These are phyloP conservation scores for Copromyces sp. DNA, from an alignment of 495 filamentous ascomycete species.

Conservation along the genomic window DNA sequence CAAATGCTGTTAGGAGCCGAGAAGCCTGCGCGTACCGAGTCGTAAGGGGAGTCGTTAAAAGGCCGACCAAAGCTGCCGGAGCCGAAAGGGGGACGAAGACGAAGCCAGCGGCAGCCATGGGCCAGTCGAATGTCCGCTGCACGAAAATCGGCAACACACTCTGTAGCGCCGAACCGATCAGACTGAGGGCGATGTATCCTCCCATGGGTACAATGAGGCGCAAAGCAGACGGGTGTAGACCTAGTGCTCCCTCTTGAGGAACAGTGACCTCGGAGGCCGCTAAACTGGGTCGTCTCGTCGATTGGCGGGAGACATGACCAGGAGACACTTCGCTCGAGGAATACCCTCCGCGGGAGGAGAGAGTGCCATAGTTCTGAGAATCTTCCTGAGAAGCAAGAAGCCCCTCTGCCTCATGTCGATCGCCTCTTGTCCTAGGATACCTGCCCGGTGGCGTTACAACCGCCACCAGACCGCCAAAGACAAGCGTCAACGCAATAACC, in stretches of 20 bases:
- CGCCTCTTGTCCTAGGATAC: background rate
- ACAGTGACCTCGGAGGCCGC: background rate
- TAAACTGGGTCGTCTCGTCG: background rate
- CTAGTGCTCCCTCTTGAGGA: background rate
- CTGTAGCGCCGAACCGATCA: conserved; percentile 16
- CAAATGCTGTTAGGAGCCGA: conserved; percentile 11
- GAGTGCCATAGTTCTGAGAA: conserved; percentile 13
- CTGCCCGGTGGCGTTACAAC: background rate
- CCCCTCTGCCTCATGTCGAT: background rate
- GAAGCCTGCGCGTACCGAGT: conserved; percentile 8
- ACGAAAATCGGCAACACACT: conserved; percentile 18
- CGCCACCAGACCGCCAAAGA: conserved; percentile 8
- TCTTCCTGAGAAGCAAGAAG: background rate
- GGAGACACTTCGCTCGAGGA: background rate
- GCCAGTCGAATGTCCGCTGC: conserved; percentile 12
- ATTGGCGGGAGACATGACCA: background rate
- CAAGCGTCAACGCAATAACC: conserved; percentile 4
- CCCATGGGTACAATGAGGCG: conserved; percentile 14
- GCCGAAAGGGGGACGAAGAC: conserved; percentile 16
- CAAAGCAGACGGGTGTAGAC: background rate
- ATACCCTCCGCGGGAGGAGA: background rate
- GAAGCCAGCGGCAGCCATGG: conserved; percentile 7
- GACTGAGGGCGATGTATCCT: conserved; percentile 16
- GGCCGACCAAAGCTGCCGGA: conserved; percentile 14
- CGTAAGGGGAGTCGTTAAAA: conserved; percentile 8